Percentiles rank a stretch among this genome's conserved stretches.
phyloP scores from a whole-genome alignment of 1,139 yeast species.

The Sugiyamaella novakii region DNA sequence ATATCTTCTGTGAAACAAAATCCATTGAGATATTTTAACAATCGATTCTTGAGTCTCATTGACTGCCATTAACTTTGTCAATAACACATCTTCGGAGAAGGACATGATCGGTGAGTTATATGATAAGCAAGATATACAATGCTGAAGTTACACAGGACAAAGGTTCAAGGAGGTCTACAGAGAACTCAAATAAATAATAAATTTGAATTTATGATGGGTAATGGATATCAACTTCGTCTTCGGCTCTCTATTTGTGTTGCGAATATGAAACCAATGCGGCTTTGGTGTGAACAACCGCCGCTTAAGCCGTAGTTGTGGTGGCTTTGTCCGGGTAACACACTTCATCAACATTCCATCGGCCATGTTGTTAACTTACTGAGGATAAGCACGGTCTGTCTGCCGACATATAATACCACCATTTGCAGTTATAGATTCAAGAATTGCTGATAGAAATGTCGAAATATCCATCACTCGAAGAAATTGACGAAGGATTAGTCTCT shows the following conservation, averaged over 20 bases:
- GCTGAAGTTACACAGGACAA: no score
- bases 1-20: slow-evolving; percentile 70
- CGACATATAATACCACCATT: no score
- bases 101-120: slow-evolving; percentile 49
- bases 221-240: no score
- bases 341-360: background rate
- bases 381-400: no score
- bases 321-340: background rate
- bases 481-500: slow-evolving; percentile 40
- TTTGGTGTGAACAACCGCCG: no score
- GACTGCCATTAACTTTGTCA: slow-evolving; percentile 58
- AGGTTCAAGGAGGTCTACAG: background rate
- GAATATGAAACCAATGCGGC: no score
- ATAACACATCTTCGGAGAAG: slow-evolving; percentile 57
- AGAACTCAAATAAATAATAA: background rate
- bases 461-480: slow-evolving; percentile 76
- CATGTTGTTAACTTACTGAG: slow-evolving; percentile 7
- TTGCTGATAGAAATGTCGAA: slow-evolving; percentile 63
- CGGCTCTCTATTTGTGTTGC: no score
- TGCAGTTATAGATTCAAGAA: no score
- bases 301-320: no score
- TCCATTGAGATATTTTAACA: slow-evolving; percentile 84
- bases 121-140: background rate
- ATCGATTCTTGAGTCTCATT: slow-evolving; percentile 84
- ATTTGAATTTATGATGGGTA: no score